Evolutionary conservation across 2,329 filamentous ascomycete genomes (phyloP).

Genomic region (Ascochyta koolunga): DNA sequence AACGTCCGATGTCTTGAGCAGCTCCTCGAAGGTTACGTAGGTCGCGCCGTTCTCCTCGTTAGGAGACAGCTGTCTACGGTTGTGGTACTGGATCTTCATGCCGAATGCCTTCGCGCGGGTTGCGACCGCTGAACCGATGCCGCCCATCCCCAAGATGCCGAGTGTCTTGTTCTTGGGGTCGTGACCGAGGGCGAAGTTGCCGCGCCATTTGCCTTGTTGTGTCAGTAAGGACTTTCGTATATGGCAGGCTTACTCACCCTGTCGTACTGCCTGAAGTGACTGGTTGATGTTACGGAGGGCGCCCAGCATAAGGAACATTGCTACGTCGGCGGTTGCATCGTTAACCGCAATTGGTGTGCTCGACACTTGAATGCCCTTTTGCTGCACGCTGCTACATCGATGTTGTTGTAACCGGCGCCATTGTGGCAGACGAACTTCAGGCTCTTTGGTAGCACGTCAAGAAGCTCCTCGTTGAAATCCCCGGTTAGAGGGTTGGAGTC

Average conservation of each 20-base stretch:
- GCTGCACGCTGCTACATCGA: conserved; percentile 62
- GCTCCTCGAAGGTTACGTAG: conserved; percentile 63
- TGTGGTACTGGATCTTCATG: conserved; percentile 66
- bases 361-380: conserved; percentile 53
- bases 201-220: conserved; percentile 50
- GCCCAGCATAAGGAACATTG: conserved; percentile 59
- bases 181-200: conserved; percentile 56
- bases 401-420: conserved; percentile 66
- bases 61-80: conserved; percentile 51
- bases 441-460: conserved; percentile 49
- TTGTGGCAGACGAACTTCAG: conserved; percentile 56
- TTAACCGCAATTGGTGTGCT: conserved; percentile 57
- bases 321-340: conserved; percentile 58
- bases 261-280: conserved; percentile 54
- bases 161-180: conserved; percentile 60
- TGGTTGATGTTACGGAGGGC: conserved; percentile 58
- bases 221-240: conserved; percentile 17
- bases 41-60: conserved; percentile 53
- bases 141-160: conserved; percentile 66
- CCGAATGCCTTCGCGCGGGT: conserved; percentile 60
- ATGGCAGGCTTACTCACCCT: conserved; percentile 36
- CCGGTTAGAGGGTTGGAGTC: conserved; percentile 58
- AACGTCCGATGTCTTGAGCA: conserved; percentile 61
- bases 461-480: conserved; percentile 54
- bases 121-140: conserved; percentile 60